Conservation (phyloP, 176 grass and related monocot genomes). For the Carex scoparia region DNA sequence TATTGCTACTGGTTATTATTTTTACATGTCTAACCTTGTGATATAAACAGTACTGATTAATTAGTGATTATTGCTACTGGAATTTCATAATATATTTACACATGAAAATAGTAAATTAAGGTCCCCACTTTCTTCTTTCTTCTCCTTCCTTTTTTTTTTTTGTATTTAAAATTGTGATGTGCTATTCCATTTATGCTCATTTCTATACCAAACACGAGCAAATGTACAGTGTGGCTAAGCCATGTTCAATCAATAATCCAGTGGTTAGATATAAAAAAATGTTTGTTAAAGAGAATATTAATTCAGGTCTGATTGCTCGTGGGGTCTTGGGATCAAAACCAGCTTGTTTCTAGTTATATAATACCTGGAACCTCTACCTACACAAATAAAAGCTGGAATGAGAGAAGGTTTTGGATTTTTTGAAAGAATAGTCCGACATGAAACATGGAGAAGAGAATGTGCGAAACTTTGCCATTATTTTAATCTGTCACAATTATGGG, state of each 20-base stretch:
- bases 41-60: too few species aligned
- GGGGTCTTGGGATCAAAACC: slow-evolving; percentile 26
- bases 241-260: slow-evolving; percentile 32
- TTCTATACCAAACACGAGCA: slow-evolving; percentile 22
- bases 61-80: not conserved
- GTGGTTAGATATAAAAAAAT: slow-evolving; percentile 10
- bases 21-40: not conserved
- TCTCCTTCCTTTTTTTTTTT: not conserved
- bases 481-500: not conserved
- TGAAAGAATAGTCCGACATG: slow-evolving; percentile 54
- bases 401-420: slow-evolving; percentile 65
- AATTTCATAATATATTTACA: slow-evolving; percentile 8
- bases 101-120: not conserved
- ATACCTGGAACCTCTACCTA: slow-evolving; percentile 4
- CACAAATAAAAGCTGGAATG: slow-evolving; percentile 45
- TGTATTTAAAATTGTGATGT: not conserved
- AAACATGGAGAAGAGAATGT: slow-evolving; percentile 62
- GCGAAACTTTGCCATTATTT: slow-evolving; percentile 37
- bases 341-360: slow-evolving; percentile 8
- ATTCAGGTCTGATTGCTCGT: slow-evolving; percentile 2
- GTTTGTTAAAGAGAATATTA: slow-evolving; percentile 4
- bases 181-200: slow-evolving; percentile 8
- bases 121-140: not conserved
- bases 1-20: not conserved
- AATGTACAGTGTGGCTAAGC: slow-evolving; percentile 10